Evolutionary conservation across 495 filamentous ascomycete species (phyloP), one percentile per base, ranked within the genome.

Genomic region (Neurospora tetraspora): DNA sequence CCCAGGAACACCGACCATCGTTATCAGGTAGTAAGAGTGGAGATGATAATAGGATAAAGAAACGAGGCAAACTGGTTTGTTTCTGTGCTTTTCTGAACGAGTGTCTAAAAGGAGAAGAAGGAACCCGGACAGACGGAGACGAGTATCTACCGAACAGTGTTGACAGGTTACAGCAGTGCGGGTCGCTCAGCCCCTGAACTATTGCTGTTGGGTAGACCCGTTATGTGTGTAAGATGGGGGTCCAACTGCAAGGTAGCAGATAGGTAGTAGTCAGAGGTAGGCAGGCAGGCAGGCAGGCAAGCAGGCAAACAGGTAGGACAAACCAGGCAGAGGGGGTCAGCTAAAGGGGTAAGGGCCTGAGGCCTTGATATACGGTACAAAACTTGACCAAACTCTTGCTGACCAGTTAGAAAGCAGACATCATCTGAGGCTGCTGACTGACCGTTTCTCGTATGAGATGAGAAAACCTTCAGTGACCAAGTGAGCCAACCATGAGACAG

Each of bases 1-100:
- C 59, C 83, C 83, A 14, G 82, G 82, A 38, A 85, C 83, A 40
- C 83, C 83, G 70, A 85, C 83, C 74, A 43, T 59, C 38, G 18
- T 59, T 12, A 14, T n/a, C 42, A 12, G 8, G 10, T 70, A 38
- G 16, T 72, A 47, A 16, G 45, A 45, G 36, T 20, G 27, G 16
- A 34, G 38, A 31, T 61, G 7, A 1, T 40, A 16, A 36, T 1
- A 23, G 23, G 3, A n/a, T 18, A 14, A 16, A 11, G 11, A 18
- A 20, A 59, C 23, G 59, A 20, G 37, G 36, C 9, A 23, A 16
- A 9, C 11, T 20, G 34, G 14, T 1, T 34, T 65, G 6, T 65
- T 36, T 65, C 12, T 0, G 27, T 34, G 18, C 2, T n/a, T 31
- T 39, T 40, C 27, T 61, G 38, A 70, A 34, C 68, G 9, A 39